Conservation (phyloP, 2,329 filamentous ascomycete genomes). For the Verticillium longisporum region DNA sequence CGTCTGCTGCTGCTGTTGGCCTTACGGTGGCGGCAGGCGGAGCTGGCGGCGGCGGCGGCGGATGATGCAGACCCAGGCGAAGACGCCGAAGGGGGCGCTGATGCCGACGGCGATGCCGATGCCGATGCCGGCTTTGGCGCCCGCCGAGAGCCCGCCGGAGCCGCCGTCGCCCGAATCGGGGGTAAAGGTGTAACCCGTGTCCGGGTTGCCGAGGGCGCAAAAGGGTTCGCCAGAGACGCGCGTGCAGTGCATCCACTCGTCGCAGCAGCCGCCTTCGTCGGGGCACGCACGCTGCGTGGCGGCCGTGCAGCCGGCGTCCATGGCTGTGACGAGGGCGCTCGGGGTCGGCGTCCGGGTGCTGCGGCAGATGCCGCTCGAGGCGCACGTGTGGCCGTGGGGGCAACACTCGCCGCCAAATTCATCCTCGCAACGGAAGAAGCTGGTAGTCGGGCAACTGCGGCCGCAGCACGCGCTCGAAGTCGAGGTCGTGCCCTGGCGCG, state of each 20-base stretch:
- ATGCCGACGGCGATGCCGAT: constrained; percentile 41
- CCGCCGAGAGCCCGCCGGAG: constrained; percentile 30
- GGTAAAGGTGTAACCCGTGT: neutral
- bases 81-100: constrained; percentile 30
- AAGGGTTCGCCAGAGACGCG: constrained; percentile 24
- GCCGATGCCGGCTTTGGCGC: constrained; percentile 51
- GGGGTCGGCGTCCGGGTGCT: constrained; percentile 12
- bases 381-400: constrained; percentile 35
- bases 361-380: constrained; percentile 25
- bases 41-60: constrained; percentile 26
- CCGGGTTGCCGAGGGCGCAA: constrained; percentile 27
- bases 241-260: constrained; percentile 34
- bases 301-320: constrained; percentile 34
- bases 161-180: constrained; percentile 15
- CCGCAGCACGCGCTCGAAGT: constrained; percentile 27
- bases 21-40: constrained; percentile 4
- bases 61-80: constrained; percentile 41
- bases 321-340: constrained; percentile 22
- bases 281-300: constrained; percentile 36
- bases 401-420: constrained; percentile 44
- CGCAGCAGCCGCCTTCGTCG: constrained; percentile 44
- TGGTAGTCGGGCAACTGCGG: constrained; percentile 31
- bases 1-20: constrained; percentile 3
- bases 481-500: constrained; percentile 17
- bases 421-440: constrained; percentile 36